Evolutionary conservation across 169 alveolate species (phyloP), one percentile per base, ranked within the genome.

Genomic region (Babesia ovis): DNA sequence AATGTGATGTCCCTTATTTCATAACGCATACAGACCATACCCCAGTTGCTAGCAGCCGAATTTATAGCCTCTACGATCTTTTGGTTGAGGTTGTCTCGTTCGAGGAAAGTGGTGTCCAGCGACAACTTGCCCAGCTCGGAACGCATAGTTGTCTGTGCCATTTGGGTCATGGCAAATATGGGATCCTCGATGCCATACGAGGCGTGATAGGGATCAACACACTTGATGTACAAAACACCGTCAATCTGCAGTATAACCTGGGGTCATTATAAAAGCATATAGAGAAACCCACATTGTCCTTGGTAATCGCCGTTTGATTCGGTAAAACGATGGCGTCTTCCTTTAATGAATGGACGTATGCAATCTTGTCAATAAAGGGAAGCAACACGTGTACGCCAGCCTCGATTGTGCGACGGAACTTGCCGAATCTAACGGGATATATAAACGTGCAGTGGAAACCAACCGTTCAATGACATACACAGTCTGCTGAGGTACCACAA

Each of bases 141-240:
- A 60, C 99, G 87, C 98, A 95, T 95, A 18, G 98, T 93, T n/a
- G 98, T 94, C 82, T 96, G 94, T 6, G 98, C 99, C 62, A 96
- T 84, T 59, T 93, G 96, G 25, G 93, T 94, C 55, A 96, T 93
- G 4, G 99, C 97, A 70, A 80, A 83, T 35, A 92, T 81, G n/a
- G 98, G 98, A 67, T 92, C 93, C 43, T 93, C 95, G 34, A 96
- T 97, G 22, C 97, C 98, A 68, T 96, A 96, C 3, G 98, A 94
- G 14, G 98, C 95, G 55, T 77, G 62, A 58, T 92, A 91, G 23
- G 94, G 94, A 58, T 90, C 84, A 16, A 82, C 91, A 50, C 97
- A 89, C 85, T 92, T 84, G 68, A 95, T 91, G 85, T 94, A 96
- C 27, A 96, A 91, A 20, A 96, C 98, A 50, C 98, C 98, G 73